Evolutionary conservation across 345 rosid species (phyloP).

Genomic region (Pugionium dolabratum): DNA sequence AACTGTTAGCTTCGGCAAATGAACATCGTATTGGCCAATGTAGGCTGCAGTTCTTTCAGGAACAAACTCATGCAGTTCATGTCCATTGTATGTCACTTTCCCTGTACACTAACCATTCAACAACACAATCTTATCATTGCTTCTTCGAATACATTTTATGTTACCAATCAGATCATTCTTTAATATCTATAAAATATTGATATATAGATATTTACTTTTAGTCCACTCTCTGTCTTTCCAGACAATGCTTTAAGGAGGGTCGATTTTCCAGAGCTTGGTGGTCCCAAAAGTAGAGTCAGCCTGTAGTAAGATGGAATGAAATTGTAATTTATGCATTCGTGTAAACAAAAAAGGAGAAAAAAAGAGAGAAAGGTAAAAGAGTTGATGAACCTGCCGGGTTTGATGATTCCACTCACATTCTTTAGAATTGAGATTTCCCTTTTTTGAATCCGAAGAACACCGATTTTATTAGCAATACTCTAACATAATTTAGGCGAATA

Average conservation of each 20-base stretch:
- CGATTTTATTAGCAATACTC: conserved; percentile 35
- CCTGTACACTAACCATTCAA: conserved; percentile 50
- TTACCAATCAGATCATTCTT: background rate
- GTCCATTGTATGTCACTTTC: conserved; percentile 61
- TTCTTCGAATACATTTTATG: background rate
- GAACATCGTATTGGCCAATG: conserved; percentile 68
- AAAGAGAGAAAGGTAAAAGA: background rate
- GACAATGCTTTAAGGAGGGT: conserved; percentile 68
- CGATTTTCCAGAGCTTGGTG: conserved; percentile 88
- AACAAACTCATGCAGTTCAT: conserved; percentile 57
- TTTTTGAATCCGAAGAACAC: conserved; percentile 46
- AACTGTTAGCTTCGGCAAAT: conserved; percentile 63
- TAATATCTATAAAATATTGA: background rate
- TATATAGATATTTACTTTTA: conserved; percentile 31
- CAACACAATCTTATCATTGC: background rate
- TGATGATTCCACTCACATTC: conserved; percentile 68
- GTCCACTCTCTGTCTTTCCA: conserved; percentile 53
- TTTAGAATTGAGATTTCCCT: conserved; percentile 47
- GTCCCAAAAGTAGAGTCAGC: conserved; percentile 78
- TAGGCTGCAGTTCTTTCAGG: conserved; percentile 71
- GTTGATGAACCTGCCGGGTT: conserved; percentile 55
- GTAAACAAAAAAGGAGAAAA: background rate
- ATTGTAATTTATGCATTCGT: background rate
- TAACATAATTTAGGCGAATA: background rate
- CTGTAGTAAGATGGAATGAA: conserved; percentile 30